These are phyloP conservation scores for Sporothrix euskadiensis DNA, from an alignment of 2,329 filamentous ascomycete species.

Conservation along the genomic window DNA sequence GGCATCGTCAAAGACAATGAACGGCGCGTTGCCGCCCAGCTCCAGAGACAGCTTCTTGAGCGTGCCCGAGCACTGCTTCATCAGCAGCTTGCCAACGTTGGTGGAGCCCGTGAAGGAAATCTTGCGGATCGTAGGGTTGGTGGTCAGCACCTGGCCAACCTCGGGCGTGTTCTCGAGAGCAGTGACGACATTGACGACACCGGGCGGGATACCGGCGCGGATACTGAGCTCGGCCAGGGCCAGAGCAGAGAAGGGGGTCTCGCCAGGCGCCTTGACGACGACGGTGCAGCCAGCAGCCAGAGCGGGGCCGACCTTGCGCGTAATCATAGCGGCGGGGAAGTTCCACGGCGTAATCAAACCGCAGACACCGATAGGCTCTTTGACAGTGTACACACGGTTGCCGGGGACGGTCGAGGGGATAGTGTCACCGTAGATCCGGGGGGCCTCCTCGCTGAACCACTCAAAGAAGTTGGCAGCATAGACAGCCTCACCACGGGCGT, in stretches of 20 bases:
- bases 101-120: slow-evolving; percentile 90
- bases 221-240: slow-evolving; percentile 83
- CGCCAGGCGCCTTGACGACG: slow-evolving; percentile 85
- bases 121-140: slow-evolving; percentile 76
- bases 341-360: slow-evolving; percentile 88
- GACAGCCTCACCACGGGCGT: slow-evolving; percentile 69
- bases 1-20: slow-evolving; percentile 95
- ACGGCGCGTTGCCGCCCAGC: slow-evolving; percentile 90
- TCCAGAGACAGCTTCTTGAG: slow-evolving; percentile 84
- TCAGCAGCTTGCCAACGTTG: slow-evolving; percentile 69
- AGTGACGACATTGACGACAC: slow-evolving; percentile 88
- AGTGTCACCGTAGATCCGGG: slow-evolving; percentile 70
- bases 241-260: slow-evolving; percentile 89
- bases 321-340: slow-evolving; percentile 78
- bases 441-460: slow-evolving; percentile 81
- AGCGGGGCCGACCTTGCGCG: slow-evolving; percentile 68
- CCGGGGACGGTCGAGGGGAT: slow-evolving; percentile 69
- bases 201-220: slow-evolving; percentile 84
- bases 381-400: slow-evolving; percentile 75
- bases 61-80: slow-evolving; percentile 83
- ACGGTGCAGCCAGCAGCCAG: slow-evolving; percentile 95
- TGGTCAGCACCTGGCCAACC: slow-evolving; percentile 75
- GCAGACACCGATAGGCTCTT: slow-evolving; percentile 82
- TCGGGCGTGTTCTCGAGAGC: slow-evolving; percentile 75
- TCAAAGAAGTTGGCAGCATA: slow-evolving; percentile 77